A percentile compares a stretch with the other conserved stretches of the same genome.
Conservation (phyloP, 345 rosid species). For the Brassica rapa region DNA sequence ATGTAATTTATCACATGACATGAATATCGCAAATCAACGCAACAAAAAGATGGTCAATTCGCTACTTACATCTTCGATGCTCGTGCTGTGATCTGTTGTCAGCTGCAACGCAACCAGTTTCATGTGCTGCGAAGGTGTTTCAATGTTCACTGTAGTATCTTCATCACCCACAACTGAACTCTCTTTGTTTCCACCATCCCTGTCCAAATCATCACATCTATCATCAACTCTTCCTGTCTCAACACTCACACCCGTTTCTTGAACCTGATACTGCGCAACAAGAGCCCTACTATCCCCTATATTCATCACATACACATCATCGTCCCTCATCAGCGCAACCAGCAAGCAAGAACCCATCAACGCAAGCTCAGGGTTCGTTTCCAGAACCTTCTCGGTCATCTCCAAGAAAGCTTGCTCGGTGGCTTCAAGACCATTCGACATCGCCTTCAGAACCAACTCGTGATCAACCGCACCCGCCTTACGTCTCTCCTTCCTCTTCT, state of each 20-base stretch:
- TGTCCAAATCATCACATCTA: constrained; percentile 40
- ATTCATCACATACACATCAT: constrained; percentile 95
- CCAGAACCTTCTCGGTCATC: constrained; percentile 90
- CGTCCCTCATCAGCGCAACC: constrained; percentile 93
- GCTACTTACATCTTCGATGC: constrained; percentile 83
- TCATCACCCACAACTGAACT: constrained; percentile 32
- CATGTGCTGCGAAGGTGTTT: constrained; percentile 44
- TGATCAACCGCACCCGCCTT: constrained; percentile 86
- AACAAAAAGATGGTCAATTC: too few relatives aligned
- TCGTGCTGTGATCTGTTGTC: constrained; percentile 93
- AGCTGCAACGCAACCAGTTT: constrained; percentile 82
- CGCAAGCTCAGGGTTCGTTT: constrained; percentile 88
- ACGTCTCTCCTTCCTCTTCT: constrained; percentile 57
- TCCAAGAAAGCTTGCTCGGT: constrained; percentile 86
- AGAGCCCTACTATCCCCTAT: constrained; percentile 97
- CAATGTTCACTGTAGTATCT: constrained; percentile 35
- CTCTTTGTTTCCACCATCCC: constrained; percentile 57
- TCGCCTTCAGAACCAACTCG: constrained; percentile 72
- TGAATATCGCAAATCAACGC: background rate
- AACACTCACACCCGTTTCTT: constrained; percentile 42
- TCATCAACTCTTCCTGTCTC: constrained; percentile 37
- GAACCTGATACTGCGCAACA: constrained; percentile 68
- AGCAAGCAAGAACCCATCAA: constrained; percentile 96
- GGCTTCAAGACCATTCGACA: constrained; percentile 78
- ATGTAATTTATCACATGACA: background rate